A percentile compares a stretch with the other conserved stretches of the same genome.
phyloP scores from a whole-genome alignment of 2,329 filamentous ascomycete species.

The Colletotrichum sp. region DNA sequence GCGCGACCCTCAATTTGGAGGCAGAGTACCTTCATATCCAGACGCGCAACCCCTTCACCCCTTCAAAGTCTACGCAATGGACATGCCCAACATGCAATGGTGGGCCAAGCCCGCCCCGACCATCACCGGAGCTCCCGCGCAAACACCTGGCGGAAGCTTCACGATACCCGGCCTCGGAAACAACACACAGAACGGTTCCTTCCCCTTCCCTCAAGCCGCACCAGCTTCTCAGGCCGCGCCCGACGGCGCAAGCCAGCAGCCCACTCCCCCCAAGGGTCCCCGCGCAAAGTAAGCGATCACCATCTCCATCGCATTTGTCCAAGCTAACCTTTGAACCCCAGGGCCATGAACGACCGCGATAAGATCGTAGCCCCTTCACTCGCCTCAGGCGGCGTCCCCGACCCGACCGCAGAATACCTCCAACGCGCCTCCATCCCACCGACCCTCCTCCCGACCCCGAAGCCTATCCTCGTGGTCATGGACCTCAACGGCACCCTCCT shows the following conservation, averaged over 20 bases:
- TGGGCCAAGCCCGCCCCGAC: constrained; percentile 12
- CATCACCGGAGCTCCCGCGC: background rate
- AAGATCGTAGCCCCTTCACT: constrained; percentile 33
- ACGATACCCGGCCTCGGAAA: constrained; percentile 20
- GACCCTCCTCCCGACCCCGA: constrained; percentile 47
- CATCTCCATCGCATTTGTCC: background rate
- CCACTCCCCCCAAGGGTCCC: background rate
- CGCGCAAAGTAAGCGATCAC: background rate
- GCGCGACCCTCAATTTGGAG: background rate
- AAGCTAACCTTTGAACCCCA: background rate
- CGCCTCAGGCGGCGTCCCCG: constrained; percentile 63
- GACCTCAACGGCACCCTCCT: constrained; percentile 95
- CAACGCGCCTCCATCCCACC: constrained; percentile 52
- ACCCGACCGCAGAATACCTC: constrained; percentile 68
- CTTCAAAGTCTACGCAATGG: background rate
- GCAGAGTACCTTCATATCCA: background rate
- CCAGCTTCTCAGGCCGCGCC: background rate
- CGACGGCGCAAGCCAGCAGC: background rate
- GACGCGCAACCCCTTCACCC: background rate
- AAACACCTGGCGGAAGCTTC: background rate
- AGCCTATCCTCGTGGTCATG: constrained; percentile 79
- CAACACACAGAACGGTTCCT: background rate
- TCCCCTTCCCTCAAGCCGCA: background rate
- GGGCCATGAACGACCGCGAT: constrained; percentile 3
- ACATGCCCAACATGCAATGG: constrained; percentile 13